These are phyloP conservation scores for Vitis riparia DNA, from an alignment of 164 flowering plant species.

Conservation along the genomic window DNA sequence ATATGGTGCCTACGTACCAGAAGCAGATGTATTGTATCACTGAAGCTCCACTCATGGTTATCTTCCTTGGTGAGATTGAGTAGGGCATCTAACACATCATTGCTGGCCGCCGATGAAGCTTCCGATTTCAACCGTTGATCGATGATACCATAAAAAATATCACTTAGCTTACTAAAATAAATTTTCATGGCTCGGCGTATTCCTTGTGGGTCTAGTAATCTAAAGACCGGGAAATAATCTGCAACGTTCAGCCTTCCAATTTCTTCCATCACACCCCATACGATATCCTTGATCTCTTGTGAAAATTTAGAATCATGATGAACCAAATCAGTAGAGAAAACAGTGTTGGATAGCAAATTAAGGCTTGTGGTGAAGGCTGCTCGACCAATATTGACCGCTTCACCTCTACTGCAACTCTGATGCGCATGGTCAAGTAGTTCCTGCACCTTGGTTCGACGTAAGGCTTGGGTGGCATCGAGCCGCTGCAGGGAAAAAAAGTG, in stretches of 20 bases:
- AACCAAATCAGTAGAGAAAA: slow-evolving; percentile 32
- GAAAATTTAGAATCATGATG: slow-evolving; percentile 7
- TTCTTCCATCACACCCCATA: slow-evolving; percentile 18
- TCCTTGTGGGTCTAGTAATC: slow-evolving; percentile 29
- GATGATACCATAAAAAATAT: slow-evolving; percentile 19
- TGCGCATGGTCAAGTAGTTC: slow-evolving; percentile 21
- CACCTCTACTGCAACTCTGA: slow-evolving; percentile 3
- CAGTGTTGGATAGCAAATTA: slow-evolving; percentile 32
- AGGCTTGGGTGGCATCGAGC: slow-evolving; percentile 25
- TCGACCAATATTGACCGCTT: slow-evolving; percentile 23
- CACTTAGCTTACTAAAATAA: slow-evolving; percentile 10
- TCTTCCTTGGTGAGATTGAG: slow-evolving; percentile 16
- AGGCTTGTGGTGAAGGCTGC: slow-evolving; percentile 24
- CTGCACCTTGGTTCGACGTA: slow-evolving; percentile 23
- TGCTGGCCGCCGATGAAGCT: not conserved
- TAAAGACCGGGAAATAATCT: slow-evolving; percentile 30
- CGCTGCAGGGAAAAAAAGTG: slow-evolving; percentile 21
- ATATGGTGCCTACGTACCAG: slow-evolving; percentile 2
- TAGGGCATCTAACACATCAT: slow-evolving; percentile 27
- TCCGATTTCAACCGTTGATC: slow-evolving; percentile 9
- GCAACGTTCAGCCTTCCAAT: slow-evolving; percentile 25
- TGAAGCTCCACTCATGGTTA: slow-evolving; percentile 1
- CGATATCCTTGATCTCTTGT: slow-evolving; percentile 23
- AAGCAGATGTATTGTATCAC: slow-evolving; percentile 4
- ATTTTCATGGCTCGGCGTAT: slow-evolving; percentile 1